Conservation (phyloP, 2,329 filamentous ascomycete genomes). For the Tolypocladium pustulatum region DNA sequence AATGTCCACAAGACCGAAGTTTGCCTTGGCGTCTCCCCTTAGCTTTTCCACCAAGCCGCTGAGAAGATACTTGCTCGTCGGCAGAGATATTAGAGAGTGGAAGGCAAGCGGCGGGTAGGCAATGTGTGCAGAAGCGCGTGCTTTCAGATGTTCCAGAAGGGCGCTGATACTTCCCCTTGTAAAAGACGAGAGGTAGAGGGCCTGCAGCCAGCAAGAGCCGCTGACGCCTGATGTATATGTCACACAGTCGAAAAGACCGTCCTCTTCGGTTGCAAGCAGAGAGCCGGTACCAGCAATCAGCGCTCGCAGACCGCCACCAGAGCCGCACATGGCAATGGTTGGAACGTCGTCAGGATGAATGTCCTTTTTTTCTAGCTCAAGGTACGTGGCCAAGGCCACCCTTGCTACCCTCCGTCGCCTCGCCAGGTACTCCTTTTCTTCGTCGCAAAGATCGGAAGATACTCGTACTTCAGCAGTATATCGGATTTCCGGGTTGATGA, state of each 20-base stretch:
- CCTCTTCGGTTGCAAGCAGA: conserved; percentile 71
- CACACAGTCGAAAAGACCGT: conserved; percentile 83
- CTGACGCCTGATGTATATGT: conserved; percentile 95
- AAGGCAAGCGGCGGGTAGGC: conserved; percentile 84
- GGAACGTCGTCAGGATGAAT: conserved; percentile 92
- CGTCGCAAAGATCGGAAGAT: conserved; percentile 67
- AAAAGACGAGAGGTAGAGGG: conserved; percentile 68
- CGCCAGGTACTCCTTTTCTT: conserved; percentile 66
- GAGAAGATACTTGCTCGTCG: conserved; percentile 86
- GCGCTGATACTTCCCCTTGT: conserved; percentile 54
- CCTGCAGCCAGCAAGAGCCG: conserved; percentile 91
- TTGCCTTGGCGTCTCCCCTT: conserved; percentile 57
- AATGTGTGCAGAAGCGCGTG: conserved; percentile 76
- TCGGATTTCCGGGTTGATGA: conserved; percentile 76
- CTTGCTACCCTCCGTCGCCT: conserved; percentile 59
- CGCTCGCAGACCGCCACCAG: conserved; percentile 81
- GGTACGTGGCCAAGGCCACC: conserved; percentile 69
- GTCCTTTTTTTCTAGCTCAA: conserved; percentile 65
- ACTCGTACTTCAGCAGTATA: conserved; percentile 76
- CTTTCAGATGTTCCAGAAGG: conserved; percentile 77
- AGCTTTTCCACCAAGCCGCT: conserved; percentile 86
- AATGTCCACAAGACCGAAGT: conserved; percentile 85
- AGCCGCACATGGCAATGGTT: conserved; percentile 86
- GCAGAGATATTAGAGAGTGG: conserved; percentile 69
- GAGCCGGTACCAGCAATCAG: conserved; percentile 86